These are phyloP conservation scores for Euryodendron excelsum DNA, from an alignment of 148 eudicot species.

Conservation along the genomic window DNA sequence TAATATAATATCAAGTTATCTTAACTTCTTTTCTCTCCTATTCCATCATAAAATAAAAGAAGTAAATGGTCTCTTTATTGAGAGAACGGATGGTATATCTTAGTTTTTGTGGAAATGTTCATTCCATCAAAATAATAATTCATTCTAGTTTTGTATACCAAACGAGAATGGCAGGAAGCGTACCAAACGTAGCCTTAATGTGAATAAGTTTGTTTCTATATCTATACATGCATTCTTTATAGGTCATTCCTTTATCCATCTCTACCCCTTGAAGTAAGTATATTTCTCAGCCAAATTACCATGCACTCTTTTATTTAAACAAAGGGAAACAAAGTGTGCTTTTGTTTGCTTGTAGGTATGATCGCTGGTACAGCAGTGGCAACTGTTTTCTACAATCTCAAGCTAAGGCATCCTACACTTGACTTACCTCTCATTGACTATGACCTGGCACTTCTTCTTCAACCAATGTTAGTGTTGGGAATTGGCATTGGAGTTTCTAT, in stretches of 20 bases:
- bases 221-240: too few relatives aligned
- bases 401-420: slow-evolving; percentile 50
- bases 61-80: too few relatives aligned
- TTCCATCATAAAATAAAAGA: too few relatives aligned
- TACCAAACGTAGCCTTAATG: too few relatives aligned
- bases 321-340: background rate
- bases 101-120: too few relatives aligned
- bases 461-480: slow-evolving; percentile 65
- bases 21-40: too few relatives aligned
- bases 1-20: too few relatives aligned
- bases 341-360: slow-evolving; percentile 46
- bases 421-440: slow-evolving; percentile 62
- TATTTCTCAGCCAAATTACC: background rate
- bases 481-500: slow-evolving; percentile 63
- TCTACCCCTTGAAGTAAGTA: background rate
- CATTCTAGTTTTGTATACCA: too few relatives aligned
- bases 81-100: too few relatives aligned
- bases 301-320: background rate
- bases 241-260: background rate
- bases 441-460: slow-evolving; percentile 60
- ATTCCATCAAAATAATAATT: too few relatives aligned
- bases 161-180: too few relatives aligned
- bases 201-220: too few relatives aligned
- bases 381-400: slow-evolving; percentile 59
- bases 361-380: slow-evolving; percentile 61